Base-by-base conservation (phyloP, 2,329 filamentous ascomycete species). In the Colletotrichum cereale region DNA sequence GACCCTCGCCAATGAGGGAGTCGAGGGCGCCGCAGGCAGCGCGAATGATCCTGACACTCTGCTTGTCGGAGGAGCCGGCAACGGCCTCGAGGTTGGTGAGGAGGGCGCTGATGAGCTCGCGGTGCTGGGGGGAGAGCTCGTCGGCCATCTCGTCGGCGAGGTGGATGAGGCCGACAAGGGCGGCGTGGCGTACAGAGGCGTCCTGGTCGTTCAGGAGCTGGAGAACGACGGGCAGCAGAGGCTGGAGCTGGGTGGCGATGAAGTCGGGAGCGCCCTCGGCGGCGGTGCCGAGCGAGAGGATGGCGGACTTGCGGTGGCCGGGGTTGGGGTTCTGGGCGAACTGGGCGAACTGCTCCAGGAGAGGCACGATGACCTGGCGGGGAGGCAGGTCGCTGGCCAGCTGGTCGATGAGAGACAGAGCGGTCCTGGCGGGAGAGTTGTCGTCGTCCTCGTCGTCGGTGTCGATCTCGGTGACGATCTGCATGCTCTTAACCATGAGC, bases 251-350 rank as follows among this genome's bases (percentile, higher is more conserved):
- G 26, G 95, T 97, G 74, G 94, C 94, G 78, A 98, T 95, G 83
- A 98, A 99, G 82, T 99, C 96, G 21, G 96, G 96, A 38, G 96
- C 96, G 76, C 96, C 96, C 86, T 98, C 96, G 64, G 97, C 96
- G 76, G 94, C 96, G 86, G 96, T 97, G 71, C 96, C 96, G 6
- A 99, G 89, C 60, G 96, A 92, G 73, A 98, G 88, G 79, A 98
- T 96, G 82, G 93, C 95, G 66, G 96, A 95, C 82, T 96, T 93
- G 72, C 96, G 92, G 84, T 93, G 92, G 76, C 94, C 91, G 44
- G 95, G 88, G 78, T 97, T 89, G 71, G 87, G 83, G 79, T 90
- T 91, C 76, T 88, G 88, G 75, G 96, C 94, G 79, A 96, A 98
- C 75, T 89, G 89, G 47, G 94, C 92, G 75, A 98, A 92, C 64